Evolutionary conservation across 2,329 filamentous ascomycete species (phyloP).

Genomic region (Curvularia lunata): DNA sequence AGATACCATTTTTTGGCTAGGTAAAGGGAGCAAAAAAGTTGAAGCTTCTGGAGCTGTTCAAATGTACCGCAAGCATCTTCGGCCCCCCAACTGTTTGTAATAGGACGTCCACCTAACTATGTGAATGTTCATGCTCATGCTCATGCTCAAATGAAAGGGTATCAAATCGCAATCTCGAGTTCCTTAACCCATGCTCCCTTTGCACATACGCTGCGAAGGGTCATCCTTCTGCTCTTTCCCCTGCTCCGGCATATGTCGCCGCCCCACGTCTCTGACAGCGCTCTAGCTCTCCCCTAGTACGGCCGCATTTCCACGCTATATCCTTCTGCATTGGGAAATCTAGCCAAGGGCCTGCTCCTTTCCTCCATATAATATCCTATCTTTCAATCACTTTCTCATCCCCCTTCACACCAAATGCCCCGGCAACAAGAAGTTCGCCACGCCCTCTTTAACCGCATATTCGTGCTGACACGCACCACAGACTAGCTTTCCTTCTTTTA

Average conservation of each 20-base stretch:
- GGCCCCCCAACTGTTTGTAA: background rate
- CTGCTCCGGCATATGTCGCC: background rate
- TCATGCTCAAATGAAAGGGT: slow-evolving; percentile 27
- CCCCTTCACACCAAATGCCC: slow-evolving; percentile 76
- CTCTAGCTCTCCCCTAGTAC: background rate
- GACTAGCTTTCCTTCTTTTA: slow-evolving; percentile 85
- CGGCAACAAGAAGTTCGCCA: slow-evolving; percentile 93
- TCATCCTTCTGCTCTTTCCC: background rate
- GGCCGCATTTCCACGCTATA: background rate
- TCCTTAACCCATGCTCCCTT: slow-evolving; percentile 1
- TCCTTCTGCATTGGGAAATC: background rate
- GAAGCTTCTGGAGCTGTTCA: slow-evolving; percentile 2
- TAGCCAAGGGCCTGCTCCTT: background rate
- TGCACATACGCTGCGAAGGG: background rate
- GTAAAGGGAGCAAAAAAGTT: slow-evolving; percentile 5
- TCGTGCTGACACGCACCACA: slow-evolving; percentile 93
- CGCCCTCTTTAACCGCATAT: slow-evolving; percentile 93
- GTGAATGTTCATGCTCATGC: background rate
- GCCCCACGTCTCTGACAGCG: background rate
- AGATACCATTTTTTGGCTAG: slow-evolving; percentile 25
- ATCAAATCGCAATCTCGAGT: slow-evolving; percentile 26
- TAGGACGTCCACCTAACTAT: background rate
- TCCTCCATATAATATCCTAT: background rate
- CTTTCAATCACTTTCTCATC: background rate
- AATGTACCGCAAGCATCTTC: background rate